Evolutionary conservation across 169 alveolate species (phyloP).

Genomic region (Eimeria falciformis): DNA sequence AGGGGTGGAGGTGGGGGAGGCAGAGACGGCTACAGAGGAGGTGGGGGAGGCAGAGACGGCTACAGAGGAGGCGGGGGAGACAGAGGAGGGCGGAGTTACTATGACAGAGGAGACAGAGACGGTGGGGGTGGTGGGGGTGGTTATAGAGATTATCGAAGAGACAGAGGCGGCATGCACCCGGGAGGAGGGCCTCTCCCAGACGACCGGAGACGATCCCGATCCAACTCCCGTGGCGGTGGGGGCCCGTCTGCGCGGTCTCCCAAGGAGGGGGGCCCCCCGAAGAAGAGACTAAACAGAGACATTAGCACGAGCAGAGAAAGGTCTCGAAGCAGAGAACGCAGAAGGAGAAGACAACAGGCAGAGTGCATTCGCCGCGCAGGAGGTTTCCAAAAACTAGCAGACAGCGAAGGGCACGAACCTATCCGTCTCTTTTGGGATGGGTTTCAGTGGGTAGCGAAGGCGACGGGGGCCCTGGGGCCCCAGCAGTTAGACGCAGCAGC

Average conservation of each 20-base stretch:
- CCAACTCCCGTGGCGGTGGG: background rate
- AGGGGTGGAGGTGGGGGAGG: conserved; percentile 13
- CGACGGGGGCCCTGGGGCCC: conserved; percentile 84
- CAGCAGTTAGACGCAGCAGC: conserved; percentile 89
- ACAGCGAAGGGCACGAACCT: conserved; percentile 93
- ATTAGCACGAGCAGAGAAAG: conserved; percentile 54
- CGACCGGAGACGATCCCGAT: background rate
- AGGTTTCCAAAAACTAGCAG: conserved; percentile 93
- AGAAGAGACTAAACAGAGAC: conserved; percentile 44
- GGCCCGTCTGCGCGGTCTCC: background rate
- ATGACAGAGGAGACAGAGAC: background rate
- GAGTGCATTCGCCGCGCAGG: conserved; percentile 89
- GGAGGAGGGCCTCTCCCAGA: background rate
- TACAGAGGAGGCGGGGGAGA: conserved; percentile 62
- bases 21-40: conserved; percentile 11
- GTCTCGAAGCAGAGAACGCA: conserved; percentile 83
- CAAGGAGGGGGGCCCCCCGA: background rate
- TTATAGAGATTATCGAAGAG: conserved; percentile 6
- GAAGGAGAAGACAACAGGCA: conserved; percentile 81
- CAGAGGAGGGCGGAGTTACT: conserved; percentile 29
- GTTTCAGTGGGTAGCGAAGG: conserved; percentile 95
- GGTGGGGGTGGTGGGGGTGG: background rate
- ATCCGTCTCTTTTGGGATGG: conserved; percentile 95
- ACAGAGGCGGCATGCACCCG: background rate
- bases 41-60: background rate